These are phyloP conservation scores for Umbilicus rupestris DNA, from an alignment of 164 flowering plant genomes.

Conservation along the genomic window DNA sequence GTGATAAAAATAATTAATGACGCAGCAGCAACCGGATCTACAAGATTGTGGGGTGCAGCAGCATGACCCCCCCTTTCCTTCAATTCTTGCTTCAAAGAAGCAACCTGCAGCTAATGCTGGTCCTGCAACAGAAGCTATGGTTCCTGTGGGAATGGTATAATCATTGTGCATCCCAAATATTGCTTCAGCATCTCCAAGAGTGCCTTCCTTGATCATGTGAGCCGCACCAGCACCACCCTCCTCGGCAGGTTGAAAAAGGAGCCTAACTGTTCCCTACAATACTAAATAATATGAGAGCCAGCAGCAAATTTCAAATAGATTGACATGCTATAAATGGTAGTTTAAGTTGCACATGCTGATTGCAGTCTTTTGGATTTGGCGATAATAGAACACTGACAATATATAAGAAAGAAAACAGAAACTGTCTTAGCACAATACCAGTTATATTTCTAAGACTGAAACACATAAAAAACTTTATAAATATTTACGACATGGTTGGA, in stretches of 20 bases:
- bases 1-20: conserved; percentile 55
- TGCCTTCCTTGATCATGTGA: conserved; percentile 72
- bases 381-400: not conserved
- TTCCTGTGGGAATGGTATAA: conserved; percentile 39
- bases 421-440: not conserved
- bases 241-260: conserved; percentile 88
- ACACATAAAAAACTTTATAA: not conserved
- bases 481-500: not conserved
- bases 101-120: conserved; percentile 52
- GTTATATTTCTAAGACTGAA: not conserved
- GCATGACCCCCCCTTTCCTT: conserved; percentile 68
- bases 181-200: conserved; percentile 65
- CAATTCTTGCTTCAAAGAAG: conserved; percentile 50
- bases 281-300: not conserved
- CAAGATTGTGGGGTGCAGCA: conserved; percentile 40
- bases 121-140: conserved; percentile 43
- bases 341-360: not conserved
- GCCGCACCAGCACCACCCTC: conserved; percentile 87
- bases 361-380: not conserved
- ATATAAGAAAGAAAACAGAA: not conserved
- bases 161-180: conserved; percentile 72
- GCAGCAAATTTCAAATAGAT: not conserved
- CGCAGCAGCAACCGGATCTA: conserved; percentile 62
- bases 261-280: conserved; percentile 64
- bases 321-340: not conserved